Conservation (phyloP, 208 protist genomes). For the Crithidia thermophila region DNA sequence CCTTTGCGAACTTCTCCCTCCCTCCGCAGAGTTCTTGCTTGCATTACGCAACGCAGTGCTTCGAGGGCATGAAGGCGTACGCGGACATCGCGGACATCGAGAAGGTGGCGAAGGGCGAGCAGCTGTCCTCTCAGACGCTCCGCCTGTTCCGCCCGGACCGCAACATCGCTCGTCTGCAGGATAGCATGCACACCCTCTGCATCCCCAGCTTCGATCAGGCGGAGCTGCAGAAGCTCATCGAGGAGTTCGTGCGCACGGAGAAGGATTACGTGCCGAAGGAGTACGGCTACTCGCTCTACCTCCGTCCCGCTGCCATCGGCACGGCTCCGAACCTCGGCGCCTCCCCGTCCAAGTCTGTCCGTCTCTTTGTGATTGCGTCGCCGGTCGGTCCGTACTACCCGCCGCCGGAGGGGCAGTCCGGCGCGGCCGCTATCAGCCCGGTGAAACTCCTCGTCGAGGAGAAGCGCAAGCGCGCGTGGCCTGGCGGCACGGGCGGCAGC, state of each 20-base stretch:
- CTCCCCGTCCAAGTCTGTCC: conserved; percentile 41
- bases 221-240: conserved; percentile 92
- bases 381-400: conserved; percentile 98
- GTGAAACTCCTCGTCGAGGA: conserved; percentile 93
- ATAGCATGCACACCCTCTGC: conserved; percentile 85
- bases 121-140: conserved; percentile 40
- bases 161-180: conserved; percentile 94
- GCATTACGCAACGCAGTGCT: conserved; percentile 96
- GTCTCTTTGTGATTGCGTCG: conserved; percentile 95
- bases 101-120: conserved; percentile 37
- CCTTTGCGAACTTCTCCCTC: conserved; percentile 85
- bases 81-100: conserved; percentile 76
- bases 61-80: conserved; percentile 99
- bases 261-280: conserved; percentile 92
- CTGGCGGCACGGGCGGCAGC: conserved; percentile 93
- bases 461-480: conserved; percentile 93
- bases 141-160: conserved; percentile 97
- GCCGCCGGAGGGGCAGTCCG: conserved; percentile 26
- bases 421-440: conserved; percentile 72
- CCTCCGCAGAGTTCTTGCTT: conserved; percentile 89
- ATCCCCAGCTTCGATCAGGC: conserved; percentile 93
- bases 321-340: conserved; percentile 84
- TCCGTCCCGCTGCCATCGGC: conserved; percentile 97
- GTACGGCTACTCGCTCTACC: conserved; percentile 97
- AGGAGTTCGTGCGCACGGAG: conserved; percentile 94